A percentile compares a stretch with the other conserved stretches of the same genome.
phyloP scores from a whole-genome alignment of 2,329 filamentous ascomycete genomes.

The Bimuria novae-zelandiae region DNA sequence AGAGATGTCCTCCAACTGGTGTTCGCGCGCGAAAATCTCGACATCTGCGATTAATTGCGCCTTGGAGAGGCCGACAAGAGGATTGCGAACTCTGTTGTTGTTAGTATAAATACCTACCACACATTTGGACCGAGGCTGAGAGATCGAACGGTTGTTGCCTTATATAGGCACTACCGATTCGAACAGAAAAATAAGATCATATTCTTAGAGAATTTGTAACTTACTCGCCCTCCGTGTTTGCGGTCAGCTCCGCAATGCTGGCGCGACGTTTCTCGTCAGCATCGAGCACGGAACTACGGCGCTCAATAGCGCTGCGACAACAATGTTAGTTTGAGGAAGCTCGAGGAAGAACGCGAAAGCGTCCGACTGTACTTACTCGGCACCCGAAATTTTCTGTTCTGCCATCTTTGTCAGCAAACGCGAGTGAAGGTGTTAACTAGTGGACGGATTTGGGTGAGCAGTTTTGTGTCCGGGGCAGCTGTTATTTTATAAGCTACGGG shows the following conservation, averaged over 20 bases:
- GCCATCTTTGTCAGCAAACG: not conserved
- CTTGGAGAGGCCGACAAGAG: constrained; percentile 60
- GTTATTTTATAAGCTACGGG: constrained; percentile 7
- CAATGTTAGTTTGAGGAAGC: constrained; percentile 9
- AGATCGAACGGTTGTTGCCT: too few species aligned
- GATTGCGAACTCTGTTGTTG: constrained; percentile 58
- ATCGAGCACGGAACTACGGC: constrained; percentile 28
- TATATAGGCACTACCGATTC: too few species aligned
- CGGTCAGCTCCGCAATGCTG: constrained; percentile 30
- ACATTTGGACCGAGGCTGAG: too few species aligned
- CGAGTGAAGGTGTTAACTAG: not conserved
- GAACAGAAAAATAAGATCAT: too few species aligned
- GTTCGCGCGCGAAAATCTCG: constrained; percentile 63
- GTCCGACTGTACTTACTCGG: constrained; percentile 9
- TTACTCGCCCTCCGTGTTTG: constrained; percentile 40
- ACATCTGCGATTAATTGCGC: constrained; percentile 61
- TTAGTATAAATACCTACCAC: too few species aligned
- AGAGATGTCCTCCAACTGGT: constrained; percentile 62
- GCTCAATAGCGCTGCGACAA: constrained; percentile 22
- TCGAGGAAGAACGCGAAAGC: not conserved
- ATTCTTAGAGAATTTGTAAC: too few species aligned
- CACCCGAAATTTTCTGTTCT: constrained; percentile 4
- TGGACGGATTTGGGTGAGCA: not conserved
- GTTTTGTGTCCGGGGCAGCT: not conserved
- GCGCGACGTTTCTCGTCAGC: constrained; percentile 30